phyloP scores from a whole-genome alignment of 345 rosid species.

The Euphorbia tirucalli region DNA sequence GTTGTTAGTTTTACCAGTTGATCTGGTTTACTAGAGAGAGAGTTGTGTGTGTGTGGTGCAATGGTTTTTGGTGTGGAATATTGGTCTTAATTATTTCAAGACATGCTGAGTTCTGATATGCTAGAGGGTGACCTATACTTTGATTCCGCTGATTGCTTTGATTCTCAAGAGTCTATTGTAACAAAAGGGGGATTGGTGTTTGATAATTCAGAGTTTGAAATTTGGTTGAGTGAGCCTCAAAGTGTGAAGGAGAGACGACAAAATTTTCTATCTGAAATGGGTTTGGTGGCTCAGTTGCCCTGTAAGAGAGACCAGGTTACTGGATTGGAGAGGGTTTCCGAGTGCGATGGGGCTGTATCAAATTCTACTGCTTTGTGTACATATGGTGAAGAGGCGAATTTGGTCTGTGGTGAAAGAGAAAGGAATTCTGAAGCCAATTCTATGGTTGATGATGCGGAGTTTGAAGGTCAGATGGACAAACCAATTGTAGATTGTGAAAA shows the following conservation, averaged over 20 bases:
- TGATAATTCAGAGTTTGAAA: constrained; percentile 29
- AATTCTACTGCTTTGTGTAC: constrained; percentile 25
- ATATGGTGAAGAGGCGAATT: constrained; percentile 21
- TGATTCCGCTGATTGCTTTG: constrained; percentile 56
- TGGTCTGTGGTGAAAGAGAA: constrained; percentile 40
- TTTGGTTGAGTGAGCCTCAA: constrained; percentile 60
- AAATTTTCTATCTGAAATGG: constrained; percentile 51
- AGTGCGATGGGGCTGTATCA: constrained; percentile 46
- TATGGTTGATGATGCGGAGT: constrained; percentile 42
- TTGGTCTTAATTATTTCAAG: constrained; percentile 32
- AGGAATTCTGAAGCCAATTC: constrained; percentile 36
- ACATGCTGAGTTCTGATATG: constrained; percentile 49
- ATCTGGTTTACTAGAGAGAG: constrained; percentile 27
- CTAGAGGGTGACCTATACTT: constrained; percentile 58
- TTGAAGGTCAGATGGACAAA: constrained; percentile 15
- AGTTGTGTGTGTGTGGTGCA: background rate
- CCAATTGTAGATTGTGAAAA: constrained; percentile 9
- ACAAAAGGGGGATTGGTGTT: constrained; percentile 23
- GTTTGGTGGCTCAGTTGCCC: constrained; percentile 37
- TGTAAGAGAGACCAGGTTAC: constrained; percentile 10
- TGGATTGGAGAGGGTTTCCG: constrained; percentile 43
- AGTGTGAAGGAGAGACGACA: constrained; percentile 69
- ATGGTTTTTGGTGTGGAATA: constrained; percentile 37
- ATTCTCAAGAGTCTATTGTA: constrained; percentile 29
- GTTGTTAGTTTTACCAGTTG: constrained; percentile 5